Evolutionary conservation across 2,329 filamentous ascomycete genomes (phyloP).

Genomic region (Alternaria sp.): DNA sequence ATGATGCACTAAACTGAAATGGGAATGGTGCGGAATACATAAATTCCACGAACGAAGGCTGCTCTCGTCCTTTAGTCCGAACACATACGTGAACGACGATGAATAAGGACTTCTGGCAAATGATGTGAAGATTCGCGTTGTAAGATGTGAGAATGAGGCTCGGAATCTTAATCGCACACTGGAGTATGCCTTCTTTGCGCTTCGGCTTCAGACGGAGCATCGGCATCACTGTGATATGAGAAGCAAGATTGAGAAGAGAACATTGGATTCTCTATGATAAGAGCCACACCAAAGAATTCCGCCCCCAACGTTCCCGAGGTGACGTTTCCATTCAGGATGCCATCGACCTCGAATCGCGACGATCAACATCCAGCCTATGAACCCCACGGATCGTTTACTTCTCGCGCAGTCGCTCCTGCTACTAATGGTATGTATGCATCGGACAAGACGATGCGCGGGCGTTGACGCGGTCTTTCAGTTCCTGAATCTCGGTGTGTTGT

Average conservation of each 20-base stretch:
- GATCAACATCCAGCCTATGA: not conserved
- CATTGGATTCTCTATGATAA: not conserved
- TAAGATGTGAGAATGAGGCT: not conserved
- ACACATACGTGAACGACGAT: not conserved
- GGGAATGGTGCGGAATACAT: not conserved
- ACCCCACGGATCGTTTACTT: not conserved
- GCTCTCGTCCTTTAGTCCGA: not conserved
- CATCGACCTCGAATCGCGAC: not conserved
- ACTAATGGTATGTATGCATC: not conserved
- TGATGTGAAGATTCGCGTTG: not conserved
- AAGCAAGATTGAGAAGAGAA: not conserved
- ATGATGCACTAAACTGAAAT: not conserved
- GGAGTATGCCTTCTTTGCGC: not conserved
- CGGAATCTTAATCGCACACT: not conserved
- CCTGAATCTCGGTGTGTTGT: not conserved
- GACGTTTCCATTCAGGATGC: not conserved
- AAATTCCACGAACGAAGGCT: not conserved
- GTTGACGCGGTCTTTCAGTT: not conserved
- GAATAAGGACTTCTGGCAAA: not conserved
- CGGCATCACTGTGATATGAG: not conserved
- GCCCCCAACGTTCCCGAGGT: not conserved
- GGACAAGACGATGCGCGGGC: not conserved
- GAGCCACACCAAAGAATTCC: not conserved
- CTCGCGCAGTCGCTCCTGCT: not conserved
- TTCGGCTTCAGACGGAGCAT: not conserved